Conservation (phyloP, 495 filamentous ascomycete species). For the Cenococcum geophilum region DNA sequence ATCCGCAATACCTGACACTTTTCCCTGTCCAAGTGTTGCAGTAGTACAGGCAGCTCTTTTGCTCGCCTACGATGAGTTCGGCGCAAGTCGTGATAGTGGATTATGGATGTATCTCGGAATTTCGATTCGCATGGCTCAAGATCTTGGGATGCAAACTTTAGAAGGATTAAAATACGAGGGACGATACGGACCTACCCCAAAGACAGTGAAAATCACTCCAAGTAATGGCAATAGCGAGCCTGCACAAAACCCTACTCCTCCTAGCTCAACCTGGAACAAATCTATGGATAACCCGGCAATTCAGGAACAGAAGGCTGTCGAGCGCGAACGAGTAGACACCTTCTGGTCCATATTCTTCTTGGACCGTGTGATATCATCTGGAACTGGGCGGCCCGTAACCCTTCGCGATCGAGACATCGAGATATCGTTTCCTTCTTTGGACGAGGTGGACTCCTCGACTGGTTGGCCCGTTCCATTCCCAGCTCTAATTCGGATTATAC, state of each 20-base stretch:
- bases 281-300: constrained; percentile 44
- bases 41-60: constrained; percentile 74
- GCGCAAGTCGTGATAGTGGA: constrained; percentile 76
- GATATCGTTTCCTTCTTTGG: constrained; percentile 61
- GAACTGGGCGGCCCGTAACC: constrained; percentile 64
- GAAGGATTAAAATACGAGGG: constrained; percentile 69
- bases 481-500: constrained; percentile 70
- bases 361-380: constrained; percentile 77
- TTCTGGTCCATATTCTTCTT: constrained; percentile 85
- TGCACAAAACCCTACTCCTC: constrained; percentile 20
- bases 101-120: constrained; percentile 87
- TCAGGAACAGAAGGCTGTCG: constrained; percentile 48
- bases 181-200: constrained; percentile 48
- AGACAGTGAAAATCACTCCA: constrained; percentile 44
- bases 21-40: constrained; percentile 70
- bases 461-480: constrained; percentile 73
- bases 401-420: constrained; percentile 77
- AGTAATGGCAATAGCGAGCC: constrained; percentile 44
- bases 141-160: constrained; percentile 72
- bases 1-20: constrained; percentile 59
- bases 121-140: constrained; percentile 78
- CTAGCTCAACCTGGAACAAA: constrained; percentile 30
- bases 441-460: constrained; percentile 50
- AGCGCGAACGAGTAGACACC: constrained; percentile 71
- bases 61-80: constrained; percentile 80